phyloP scores from a whole-genome alignment of 495 filamentous ascomycete species.

The Astrocystis sublimbata region DNA sequence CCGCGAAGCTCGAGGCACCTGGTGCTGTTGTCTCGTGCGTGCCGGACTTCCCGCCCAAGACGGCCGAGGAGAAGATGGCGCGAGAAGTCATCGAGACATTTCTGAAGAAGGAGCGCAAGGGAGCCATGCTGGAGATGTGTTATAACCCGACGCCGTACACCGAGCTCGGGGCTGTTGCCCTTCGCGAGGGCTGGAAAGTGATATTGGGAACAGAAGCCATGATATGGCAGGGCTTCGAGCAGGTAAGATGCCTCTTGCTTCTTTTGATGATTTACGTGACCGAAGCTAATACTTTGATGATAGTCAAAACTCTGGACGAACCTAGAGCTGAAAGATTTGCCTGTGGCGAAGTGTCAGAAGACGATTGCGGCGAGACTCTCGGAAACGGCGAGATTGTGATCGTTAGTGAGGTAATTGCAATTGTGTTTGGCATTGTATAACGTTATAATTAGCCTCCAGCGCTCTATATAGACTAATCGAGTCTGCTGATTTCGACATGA shows the following conservation, averaged over 20 bases:
- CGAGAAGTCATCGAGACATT: constrained; percentile 59
- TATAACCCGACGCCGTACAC: constrained; percentile 73
- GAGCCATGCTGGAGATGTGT: constrained; percentile 76
- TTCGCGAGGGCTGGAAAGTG: constrained; percentile 64
- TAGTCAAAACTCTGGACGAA: constrained; percentile 63
- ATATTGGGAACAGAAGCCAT: constrained; percentile 70
- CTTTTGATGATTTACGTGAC: not conserved
- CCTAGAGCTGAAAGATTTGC: constrained; percentile 52
- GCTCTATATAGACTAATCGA: not conserved
- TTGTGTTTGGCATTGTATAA: not conserved
- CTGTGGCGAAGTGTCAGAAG: constrained; percentile 55
- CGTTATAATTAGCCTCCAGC: not conserved
- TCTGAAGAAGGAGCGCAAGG: constrained; percentile 53
- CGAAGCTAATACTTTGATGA: not conserved
- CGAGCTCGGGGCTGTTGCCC: constrained; percentile 57
- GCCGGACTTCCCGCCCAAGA: constrained; percentile 67
- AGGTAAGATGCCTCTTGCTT: constrained; percentile 35
- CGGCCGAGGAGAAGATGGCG: constrained; percentile 56
- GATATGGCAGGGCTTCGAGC: constrained; percentile 75
- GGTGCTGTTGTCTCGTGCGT: constrained; percentile 66
- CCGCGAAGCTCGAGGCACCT: constrained; percentile 55
- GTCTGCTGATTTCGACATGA: too few species aligned
- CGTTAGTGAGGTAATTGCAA: not conserved
- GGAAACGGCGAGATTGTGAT: constrained; percentile 16
- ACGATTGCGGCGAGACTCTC: constrained; percentile 45